Percentiles rank a stretch among this genome's conserved stretches.
Evolutionary conservation across 1,139 yeast species (phyloP).

Genomic region (Pichia sp.): DNA sequence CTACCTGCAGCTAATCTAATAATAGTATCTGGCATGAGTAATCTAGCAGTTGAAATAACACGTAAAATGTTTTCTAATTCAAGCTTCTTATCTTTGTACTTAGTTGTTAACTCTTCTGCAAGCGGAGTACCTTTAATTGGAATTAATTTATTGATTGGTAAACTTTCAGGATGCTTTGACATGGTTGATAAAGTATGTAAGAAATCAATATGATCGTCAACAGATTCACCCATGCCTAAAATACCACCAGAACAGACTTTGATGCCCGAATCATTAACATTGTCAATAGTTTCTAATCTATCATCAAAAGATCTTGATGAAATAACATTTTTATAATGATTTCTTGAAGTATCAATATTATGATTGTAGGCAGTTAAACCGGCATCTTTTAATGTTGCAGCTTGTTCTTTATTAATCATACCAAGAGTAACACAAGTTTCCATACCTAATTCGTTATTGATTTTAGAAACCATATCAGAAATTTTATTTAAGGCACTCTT

Average conservation of each 20-base stretch:
- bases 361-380: slow-evolving; percentile 81
- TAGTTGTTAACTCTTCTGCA: slow-evolving; percentile 45
- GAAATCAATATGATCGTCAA: slow-evolving; percentile 64
- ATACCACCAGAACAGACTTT: slow-evolving; percentile 78
- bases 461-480: slow-evolving; percentile 57
- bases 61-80: slow-evolving; percentile 57
- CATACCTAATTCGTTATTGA: slow-evolving; percentile 55
- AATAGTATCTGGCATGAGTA: slow-evolving; percentile 65
- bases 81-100: slow-evolving; percentile 38
- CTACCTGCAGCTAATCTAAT: slow-evolving; percentile 77
- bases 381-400: slow-evolving; percentile 50
- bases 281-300: slow-evolving; percentile 55
- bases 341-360: slow-evolving; percentile 73
- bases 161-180: slow-evolving; percentile 67
- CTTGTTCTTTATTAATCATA: slow-evolving; percentile 62
- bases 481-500: slow-evolving; percentile 60
- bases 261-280: slow-evolving; percentile 60
- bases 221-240: slow-evolving; percentile 69
- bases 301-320: slow-evolving; percentile 68
- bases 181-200: slow-evolving; percentile 61
- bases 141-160: slow-evolving; percentile 76
- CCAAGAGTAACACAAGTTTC: slow-evolving; percentile 80
- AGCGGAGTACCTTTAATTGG: slow-evolving; percentile 77
- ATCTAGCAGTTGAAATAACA: slow-evolving; percentile 70
- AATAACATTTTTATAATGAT: slow-evolving; percentile 66